phyloP scores from a whole-genome alignment of 192 early-diverging fungal species.

The Linnemannia schmuckeri region DNA sequence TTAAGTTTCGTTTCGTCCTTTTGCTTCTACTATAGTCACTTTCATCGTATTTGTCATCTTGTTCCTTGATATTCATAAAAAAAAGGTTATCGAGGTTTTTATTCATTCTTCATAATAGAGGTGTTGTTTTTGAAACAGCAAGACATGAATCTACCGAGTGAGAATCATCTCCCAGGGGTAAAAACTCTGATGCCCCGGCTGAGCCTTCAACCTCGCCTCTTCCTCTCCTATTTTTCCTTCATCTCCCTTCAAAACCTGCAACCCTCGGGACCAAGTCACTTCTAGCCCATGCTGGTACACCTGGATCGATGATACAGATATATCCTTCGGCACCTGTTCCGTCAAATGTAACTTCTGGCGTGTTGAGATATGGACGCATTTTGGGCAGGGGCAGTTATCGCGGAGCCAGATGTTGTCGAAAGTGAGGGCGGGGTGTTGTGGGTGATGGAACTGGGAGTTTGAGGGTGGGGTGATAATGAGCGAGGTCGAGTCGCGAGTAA shows the following conservation, averaged over 20 bases:
- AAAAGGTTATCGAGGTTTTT: no score
- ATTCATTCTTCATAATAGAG: no score
- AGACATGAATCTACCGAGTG: neutral
- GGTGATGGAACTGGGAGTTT: neutral
- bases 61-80: no score
- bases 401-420: conserved; percentile 59
- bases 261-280: conserved; percentile 60
- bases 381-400: conserved; percentile 68
- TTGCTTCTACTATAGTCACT: no score
- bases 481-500: conserved; percentile 8
- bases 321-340: conserved; percentile 59
- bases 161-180: conserved; percentile 36
- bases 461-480: neutral
- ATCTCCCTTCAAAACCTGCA: conserved; percentile 28
- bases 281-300: conserved; percentile 35
- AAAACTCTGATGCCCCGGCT: conserved; percentile 22
- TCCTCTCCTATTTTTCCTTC: neutral
- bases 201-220: conserved; percentile 2
- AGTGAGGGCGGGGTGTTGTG: conserved; percentile 16
- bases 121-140: neutral
- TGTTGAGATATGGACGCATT: conserved; percentile 63
- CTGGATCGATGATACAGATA: conserved; percentile 40
- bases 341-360: conserved; percentile 67
- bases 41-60: no score
- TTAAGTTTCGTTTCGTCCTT: no score